Percentiles rank a stretch among this genome's conserved stretches.
These are phyloP conservation scores for Henckelia pumila DNA, from an alignment of 257 asterid genomes.

Conservation along the genomic window DNA sequence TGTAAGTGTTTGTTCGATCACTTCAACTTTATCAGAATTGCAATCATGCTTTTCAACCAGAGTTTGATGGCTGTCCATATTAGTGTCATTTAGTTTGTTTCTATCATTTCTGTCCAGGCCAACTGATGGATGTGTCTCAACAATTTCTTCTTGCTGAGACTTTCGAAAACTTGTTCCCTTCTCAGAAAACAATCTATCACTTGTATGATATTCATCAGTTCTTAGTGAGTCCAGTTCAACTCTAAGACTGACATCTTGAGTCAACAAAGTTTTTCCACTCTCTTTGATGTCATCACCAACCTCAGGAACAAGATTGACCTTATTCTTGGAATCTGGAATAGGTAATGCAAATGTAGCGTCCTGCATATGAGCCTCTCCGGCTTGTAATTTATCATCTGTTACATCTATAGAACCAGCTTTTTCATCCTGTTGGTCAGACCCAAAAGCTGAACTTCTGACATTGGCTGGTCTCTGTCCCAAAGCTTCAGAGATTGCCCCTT, in stretches of 20 bases:
- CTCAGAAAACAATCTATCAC: conserved; percentile 32
- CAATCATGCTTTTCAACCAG: conserved; percentile 17
- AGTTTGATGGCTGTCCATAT: conserved; percentile 22
- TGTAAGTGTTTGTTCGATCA: conserved; percentile 21
- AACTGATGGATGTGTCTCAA: conserved; percentile 27
- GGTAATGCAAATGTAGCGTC: conserved; percentile 29
- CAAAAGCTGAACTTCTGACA: conserved; percentile 29
- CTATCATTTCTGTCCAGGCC: conserved; percentile 26
- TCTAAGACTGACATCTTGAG: conserved; percentile 26
- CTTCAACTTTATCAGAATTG: conserved; percentile 22
- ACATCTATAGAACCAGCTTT: conserved; percentile 29
- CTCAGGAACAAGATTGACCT: conserved; percentile 24
- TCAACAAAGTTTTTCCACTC: conserved; percentile 22
- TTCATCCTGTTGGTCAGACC: conserved; percentile 28
- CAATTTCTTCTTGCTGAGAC: conserved; percentile 27
- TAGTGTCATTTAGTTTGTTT: conserved; percentile 26
- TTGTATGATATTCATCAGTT: conserved; percentile 25
- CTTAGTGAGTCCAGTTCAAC: conserved; percentile 28
- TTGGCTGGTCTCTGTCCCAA: conserved; percentile 26
- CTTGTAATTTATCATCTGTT: conserved; percentile 21
- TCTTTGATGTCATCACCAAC: conserved; percentile 27
- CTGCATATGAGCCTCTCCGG: conserved; percentile 30
- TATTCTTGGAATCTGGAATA: conserved; percentile 29
- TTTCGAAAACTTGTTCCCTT: conserved; percentile 28
- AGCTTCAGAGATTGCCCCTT: conserved; percentile 21